phyloP scores from a whole-genome alignment of 129 eudicot genomes.

The Apium graveolens region DNA sequence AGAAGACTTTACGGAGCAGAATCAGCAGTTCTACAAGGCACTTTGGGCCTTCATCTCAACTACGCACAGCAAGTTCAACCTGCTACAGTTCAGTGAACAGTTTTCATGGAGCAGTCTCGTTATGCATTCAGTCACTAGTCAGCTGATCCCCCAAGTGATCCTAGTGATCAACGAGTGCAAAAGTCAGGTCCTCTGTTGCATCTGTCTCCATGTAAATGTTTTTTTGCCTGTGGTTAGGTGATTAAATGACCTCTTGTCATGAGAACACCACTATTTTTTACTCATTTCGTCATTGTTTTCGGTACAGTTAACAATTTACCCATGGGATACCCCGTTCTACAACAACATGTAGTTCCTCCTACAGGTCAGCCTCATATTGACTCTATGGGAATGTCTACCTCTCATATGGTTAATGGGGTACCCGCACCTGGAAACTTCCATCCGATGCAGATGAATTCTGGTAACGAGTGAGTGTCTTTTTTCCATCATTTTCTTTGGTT shows the following conservation, averaged over 20 bases:
- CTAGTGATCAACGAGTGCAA: too few species aligned
- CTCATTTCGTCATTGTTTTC: constrained; percentile 33
- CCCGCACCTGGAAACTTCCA: constrained; percentile 85
- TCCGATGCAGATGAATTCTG: constrained; percentile 87
- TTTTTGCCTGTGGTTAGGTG: not conserved
- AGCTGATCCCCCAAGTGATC: too few species aligned
- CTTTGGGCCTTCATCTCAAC: too few species aligned
- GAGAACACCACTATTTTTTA: constrained; percentile 19
- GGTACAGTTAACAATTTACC: constrained; percentile 96
- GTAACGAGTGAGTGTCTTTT: constrained; percentile 50
- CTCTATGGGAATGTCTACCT: constrained; percentile 77
- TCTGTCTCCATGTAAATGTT: not conserved
- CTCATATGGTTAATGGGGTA: constrained; percentile 94
- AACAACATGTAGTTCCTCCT: constrained; percentile 61
- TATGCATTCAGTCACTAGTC: too few species aligned
- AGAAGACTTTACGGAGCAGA: too few species aligned
- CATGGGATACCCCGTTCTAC: constrained; percentile 95
- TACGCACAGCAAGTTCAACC: too few species aligned
- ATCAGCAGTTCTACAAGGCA: too few species aligned
- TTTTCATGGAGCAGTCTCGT: too few species aligned
- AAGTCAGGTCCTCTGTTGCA: too few species aligned
- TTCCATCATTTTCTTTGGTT: not conserved
- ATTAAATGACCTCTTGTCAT: not conserved
- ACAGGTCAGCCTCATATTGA: constrained; percentile 92
- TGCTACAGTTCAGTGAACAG: too few species aligned